These are phyloP conservation scores for Dysphania ambrosioides DNA, from an alignment of 148 eudicot species.

Conservation along the genomic window DNA sequence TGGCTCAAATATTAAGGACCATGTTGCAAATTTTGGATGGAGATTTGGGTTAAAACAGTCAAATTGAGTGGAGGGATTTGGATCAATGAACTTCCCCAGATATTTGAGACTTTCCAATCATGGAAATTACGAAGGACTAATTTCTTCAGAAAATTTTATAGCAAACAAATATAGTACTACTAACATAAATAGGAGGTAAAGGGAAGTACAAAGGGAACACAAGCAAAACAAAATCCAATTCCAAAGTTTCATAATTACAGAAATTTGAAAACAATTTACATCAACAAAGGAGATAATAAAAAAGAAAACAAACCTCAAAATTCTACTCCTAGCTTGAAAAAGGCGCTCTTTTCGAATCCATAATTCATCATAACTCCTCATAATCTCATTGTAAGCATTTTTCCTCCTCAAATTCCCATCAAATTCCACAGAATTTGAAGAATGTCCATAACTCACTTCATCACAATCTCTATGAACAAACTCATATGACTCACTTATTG, in stretches of 20 bases:
- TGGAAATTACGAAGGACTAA: background rate
- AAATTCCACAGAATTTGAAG: slow-evolving; percentile 27
- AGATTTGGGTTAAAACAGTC: too few species aligned
- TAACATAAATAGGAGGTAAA: too few species aligned
- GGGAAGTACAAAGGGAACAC: background rate
- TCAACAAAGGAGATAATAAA: background rate
- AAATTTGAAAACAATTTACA: background rate
- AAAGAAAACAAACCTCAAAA: slow-evolving; percentile 48
- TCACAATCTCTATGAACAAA: slow-evolving; percentile 26
- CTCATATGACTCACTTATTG: slow-evolving; percentile 28
- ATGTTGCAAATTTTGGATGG: background rate
- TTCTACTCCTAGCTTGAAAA: slow-evolving; percentile 49
- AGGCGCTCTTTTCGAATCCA: slow-evolving; percentile 32
- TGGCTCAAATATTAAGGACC: too few species aligned
- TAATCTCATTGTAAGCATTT: slow-evolving; percentile 36
- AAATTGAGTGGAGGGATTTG: background rate
- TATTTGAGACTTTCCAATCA: background rate
- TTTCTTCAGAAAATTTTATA: background rate
- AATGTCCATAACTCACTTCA: slow-evolving; percentile 18
- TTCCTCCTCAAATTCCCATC: slow-evolving; percentile 39
- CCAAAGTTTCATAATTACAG: too few species aligned
- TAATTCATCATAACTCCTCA: slow-evolving; percentile 45
- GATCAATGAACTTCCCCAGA: background rate
- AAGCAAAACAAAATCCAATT: background rate
- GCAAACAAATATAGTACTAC: too few species aligned